Conservation (phyloP, 441 rosid genomes). For the Erodium trifolium region DNA sequence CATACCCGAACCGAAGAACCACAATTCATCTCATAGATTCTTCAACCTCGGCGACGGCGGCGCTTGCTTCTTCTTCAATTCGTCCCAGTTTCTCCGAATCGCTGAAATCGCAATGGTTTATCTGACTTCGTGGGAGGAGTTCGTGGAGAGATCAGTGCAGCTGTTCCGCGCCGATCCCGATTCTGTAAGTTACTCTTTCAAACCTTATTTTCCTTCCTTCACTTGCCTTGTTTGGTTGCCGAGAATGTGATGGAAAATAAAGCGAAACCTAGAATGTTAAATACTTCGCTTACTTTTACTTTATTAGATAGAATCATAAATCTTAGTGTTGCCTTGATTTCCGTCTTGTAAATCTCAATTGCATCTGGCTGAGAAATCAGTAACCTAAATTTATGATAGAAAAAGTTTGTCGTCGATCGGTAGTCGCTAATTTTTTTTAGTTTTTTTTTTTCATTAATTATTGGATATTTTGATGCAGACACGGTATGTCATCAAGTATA, state of each 20-base stretch:
- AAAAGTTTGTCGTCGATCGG: background rate
- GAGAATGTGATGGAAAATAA: background rate
- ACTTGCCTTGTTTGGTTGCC: conserved; percentile 15
- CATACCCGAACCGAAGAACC: no score
- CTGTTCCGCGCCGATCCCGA: conserved; percentile 81
- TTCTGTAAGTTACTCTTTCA: conserved; percentile 41
- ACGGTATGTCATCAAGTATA: conserved; percentile 77
- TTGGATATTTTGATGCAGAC: conserved; percentile 40
- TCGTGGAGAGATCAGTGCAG: conserved; percentile 73
- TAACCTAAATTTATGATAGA: background rate
- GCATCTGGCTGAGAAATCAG: background rate
- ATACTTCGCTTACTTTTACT: background rate
- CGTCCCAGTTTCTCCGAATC: background rate
- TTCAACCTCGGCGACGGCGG: background rate
- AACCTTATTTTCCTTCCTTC: conserved; percentile 1
- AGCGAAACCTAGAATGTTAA: background rate
- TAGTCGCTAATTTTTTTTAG: background rate
- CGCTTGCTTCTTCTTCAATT: background rate
- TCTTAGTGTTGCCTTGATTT: background rate
- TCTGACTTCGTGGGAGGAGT: conserved; percentile 81
- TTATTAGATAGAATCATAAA: background rate
- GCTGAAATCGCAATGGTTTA: conserved; percentile 50
- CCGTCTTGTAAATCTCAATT: background rate
- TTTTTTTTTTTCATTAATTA: conserved; percentile 9
- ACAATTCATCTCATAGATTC: background rate